Evolutionary conservation across 768 basidiomycete species (phyloP).

Genomic region (Termitomyces sp.): DNA sequence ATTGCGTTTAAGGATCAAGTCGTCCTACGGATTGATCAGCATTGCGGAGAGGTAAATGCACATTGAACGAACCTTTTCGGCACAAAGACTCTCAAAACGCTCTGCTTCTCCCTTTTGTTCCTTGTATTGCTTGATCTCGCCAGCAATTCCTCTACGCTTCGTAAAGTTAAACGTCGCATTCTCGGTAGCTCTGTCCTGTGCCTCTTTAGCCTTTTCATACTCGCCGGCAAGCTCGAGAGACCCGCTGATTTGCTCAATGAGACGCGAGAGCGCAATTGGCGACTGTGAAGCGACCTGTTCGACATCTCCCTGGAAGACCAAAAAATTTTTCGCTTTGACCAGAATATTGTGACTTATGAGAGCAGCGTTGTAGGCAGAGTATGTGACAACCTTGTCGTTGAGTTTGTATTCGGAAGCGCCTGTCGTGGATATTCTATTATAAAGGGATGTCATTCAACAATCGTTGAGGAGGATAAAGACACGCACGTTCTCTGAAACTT

Average conservation of each 20-base stretch:
- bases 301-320: conserved; percentile 98
- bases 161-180: conserved; percentile 93
- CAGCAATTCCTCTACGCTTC: conserved; percentile 82
- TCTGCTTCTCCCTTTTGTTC: conserved; percentile 95
- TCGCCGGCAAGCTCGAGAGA: conserved; percentile 85
- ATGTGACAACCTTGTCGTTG: conserved; percentile 76
- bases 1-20: conserved; percentile 73
- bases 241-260: conserved; percentile 95
- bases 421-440: conserved; percentile 71
- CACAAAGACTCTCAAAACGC: conserved; percentile 71
- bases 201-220: conserved; percentile 86
- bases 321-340: conserved; percentile 98
- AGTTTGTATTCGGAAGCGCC: conserved; percentile 91
- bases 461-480: not conserved
- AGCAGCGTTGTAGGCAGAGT: conserved; percentile 83
- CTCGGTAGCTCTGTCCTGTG: conserved; percentile 87
- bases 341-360: conserved; percentile 90
- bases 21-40: conserved; percentile 47
- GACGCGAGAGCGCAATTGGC: conserved; percentile 78
- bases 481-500: conserved; percentile 88
- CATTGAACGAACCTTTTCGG: conserved; percentile 57
- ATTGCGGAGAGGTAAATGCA: not conserved
- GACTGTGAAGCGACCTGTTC: conserved; percentile 97
- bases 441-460: not conserved
- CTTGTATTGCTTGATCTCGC: conserved; percentile 96